Base-by-base conservation (phyloP, 805 yeast species). In the Kuraishia capsulata region DNA sequence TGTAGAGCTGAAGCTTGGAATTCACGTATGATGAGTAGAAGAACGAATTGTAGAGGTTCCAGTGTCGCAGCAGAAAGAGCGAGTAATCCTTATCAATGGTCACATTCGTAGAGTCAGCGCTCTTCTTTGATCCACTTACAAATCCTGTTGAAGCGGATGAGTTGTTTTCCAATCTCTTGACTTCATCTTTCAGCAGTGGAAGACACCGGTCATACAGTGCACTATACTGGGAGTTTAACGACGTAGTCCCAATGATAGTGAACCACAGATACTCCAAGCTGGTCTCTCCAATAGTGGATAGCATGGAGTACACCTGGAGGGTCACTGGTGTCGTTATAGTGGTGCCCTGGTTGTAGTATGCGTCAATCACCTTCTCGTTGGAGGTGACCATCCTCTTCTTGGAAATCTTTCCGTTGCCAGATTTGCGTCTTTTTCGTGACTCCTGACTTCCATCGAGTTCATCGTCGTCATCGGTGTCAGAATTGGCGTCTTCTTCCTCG, bases 31-130 rank as follows among this genome's bases (percentile, higher is more conserved):
- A 80, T n/a, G 96, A 86, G 54, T 89, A 92, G 52, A 77, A 75
- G 58, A 94, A 87, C 44, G 96, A 72, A 47, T 90, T 94, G 60
- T 92, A 90, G 14, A 92, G 63, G 9, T 95, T 82, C 86, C 97
- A 89, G 56, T 90, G 97, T 35, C 97, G 78, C 34, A 92, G 65
- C 30, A 94, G 61, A 53, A 89, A 92, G 33, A 92, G 63, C 42
- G 87, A 78, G 57, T 84, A 92, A 57, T 94, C 98, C 20, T 80
- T 74, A 50, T 86, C 96, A 14, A 86, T 64, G 19, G 71, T 68
- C 20, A 92, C 65, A 37, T 57, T 49, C 1, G 46, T 47, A 26
- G 55, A 53, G 39, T 58, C 64, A 4, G 64, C 59, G 33, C 50
- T 59, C 38, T 51, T 50, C 25, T 30, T 26, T n/a, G 23, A 14